A percentile compares a stretch with the other conserved stretches of the same genome.
Evolutionary conservation across 345 rosid genomes (phyloP).

Genomic region (Ceriops zippeliana): DNA sequence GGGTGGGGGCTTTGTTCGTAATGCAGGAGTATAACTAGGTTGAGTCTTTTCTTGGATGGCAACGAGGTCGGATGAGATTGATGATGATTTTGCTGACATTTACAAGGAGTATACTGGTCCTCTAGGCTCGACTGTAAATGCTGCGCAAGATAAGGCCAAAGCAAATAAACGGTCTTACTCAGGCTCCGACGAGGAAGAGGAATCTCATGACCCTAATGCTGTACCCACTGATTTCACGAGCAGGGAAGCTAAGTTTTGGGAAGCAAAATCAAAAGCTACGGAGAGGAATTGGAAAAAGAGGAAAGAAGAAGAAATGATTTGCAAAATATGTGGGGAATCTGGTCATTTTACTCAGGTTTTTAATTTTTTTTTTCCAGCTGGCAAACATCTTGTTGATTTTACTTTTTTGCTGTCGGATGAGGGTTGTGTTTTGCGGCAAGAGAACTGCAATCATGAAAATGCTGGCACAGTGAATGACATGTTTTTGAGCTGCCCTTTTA

Average conservation of each 20-base stretch:
- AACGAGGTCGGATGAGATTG: conserved; percentile 69
- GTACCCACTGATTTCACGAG: conserved; percentile 98
- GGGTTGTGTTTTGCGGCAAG: not conserved
- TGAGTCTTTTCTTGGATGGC: conserved; percentile 45
- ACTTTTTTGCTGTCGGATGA: not conserved
- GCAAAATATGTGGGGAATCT: conserved; percentile 93
- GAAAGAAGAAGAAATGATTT: conserved; percentile 98
- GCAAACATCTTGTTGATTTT: not conserved
- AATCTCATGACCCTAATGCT: conserved; percentile 81
- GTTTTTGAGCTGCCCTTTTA: too few relatives aligned
- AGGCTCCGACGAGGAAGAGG: conserved; percentile 73
- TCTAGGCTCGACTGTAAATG: conserved; percentile 31
- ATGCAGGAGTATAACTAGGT: conserved; percentile 9
- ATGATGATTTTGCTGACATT: conserved; percentile 90
- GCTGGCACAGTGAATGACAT: too few relatives aligned
- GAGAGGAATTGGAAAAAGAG: conserved; percentile 99
- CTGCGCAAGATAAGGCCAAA: conserved; percentile 47
- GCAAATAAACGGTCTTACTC: conserved; percentile 49
- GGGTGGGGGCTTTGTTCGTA: not conserved
- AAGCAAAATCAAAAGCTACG: conserved; percentile 96
- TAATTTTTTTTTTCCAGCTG: not conserved
- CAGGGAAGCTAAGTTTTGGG: conserved; percentile 98
- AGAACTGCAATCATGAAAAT: too few relatives aligned
- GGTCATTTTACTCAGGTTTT: conserved; percentile 97
- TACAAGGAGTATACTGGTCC: conserved; percentile 99